phyloP scores from a whole-genome alignment of 148 eudicot species.

The Linanthus parryae region DNA sequence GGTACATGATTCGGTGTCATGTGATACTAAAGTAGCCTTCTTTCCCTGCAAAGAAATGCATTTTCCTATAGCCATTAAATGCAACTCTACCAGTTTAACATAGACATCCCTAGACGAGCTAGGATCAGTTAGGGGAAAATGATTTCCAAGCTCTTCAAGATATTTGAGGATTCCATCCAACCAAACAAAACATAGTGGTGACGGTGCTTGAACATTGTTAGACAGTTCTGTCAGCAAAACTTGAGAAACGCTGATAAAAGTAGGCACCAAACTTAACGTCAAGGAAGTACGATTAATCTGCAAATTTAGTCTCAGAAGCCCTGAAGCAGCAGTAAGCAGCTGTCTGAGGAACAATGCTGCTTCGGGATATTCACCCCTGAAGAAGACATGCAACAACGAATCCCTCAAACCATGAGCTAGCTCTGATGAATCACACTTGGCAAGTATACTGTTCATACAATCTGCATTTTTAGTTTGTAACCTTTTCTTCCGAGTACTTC shows the following conservation, averaged over 20 bases:
- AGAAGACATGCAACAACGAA: constrained; percentile 41
- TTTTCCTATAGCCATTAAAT: constrained; percentile 69
- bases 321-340: constrained; percentile 63
- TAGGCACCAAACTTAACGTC: constrained; percentile 35
- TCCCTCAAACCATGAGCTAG: constrained; percentile 24
- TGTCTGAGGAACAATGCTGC: constrained; percentile 63
- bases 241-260: constrained; percentile 49
- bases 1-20: constrained; percentile 56
- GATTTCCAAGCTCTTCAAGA: constrained; percentile 67
- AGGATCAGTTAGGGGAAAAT: constrained; percentile 35
- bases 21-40: constrained; percentile 61
- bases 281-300: constrained; percentile 36
- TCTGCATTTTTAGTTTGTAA: constrained; percentile 17
- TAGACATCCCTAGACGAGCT: constrained; percentile 33
- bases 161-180: constrained; percentile 65
- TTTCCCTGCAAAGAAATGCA: constrained; percentile 86
- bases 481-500: constrained; percentile 19
- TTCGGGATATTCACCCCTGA: constrained; percentile 59
- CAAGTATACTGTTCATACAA: constrained; percentile 15
- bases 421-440: constrained; percentile 31
- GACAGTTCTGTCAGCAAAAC: constrained; percentile 49
- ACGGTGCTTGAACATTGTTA: constrained; percentile 27
- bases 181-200: constrained; percentile 43
- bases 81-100: constrained; percentile 52
- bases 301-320: constrained; percentile 54